Conservation (phyloP, 139 green algal genomes). For the Desmodesmus armatus region DNA sequence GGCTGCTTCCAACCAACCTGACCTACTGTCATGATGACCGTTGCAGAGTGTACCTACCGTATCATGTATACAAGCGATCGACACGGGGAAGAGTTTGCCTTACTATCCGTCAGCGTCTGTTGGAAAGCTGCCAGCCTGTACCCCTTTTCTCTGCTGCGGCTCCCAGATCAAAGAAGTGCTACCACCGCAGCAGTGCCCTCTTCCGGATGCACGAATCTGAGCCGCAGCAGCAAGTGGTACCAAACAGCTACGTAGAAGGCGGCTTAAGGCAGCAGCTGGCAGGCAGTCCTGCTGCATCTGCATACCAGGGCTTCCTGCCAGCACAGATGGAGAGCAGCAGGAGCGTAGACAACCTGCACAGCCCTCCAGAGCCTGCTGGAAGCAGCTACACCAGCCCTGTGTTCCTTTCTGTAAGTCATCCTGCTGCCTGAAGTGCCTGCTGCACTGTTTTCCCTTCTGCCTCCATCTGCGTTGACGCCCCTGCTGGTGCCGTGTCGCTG, state of each 20-base stretch:
- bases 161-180: neutral
- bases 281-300: neutral
- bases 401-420: constrained; percentile 51
- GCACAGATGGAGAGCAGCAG: neutral
- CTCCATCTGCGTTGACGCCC: neutral
- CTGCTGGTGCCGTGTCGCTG: neutral
- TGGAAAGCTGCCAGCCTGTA: neutral
- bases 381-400: constrained; percentile 46
- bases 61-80: neutral
- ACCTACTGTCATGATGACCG: neutral
- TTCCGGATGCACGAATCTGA: no score
- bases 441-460: neutral
- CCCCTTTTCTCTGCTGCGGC: neutral
- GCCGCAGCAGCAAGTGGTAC: neutral
- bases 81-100: neutral
- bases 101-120: neutral
- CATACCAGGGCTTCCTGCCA: neutral
- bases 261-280: neutral
- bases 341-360: constrained; percentile 13
- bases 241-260: neutral
- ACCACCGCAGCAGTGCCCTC: no score
- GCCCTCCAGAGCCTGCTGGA: neutral
- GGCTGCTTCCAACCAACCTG: neutral
- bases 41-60: neutral
- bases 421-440: neutral